These are phyloP conservation scores for Fusarium anguioides DNA, from an alignment of 2,329 filamentous ascomycete genomes.

Conservation along the genomic window DNA sequence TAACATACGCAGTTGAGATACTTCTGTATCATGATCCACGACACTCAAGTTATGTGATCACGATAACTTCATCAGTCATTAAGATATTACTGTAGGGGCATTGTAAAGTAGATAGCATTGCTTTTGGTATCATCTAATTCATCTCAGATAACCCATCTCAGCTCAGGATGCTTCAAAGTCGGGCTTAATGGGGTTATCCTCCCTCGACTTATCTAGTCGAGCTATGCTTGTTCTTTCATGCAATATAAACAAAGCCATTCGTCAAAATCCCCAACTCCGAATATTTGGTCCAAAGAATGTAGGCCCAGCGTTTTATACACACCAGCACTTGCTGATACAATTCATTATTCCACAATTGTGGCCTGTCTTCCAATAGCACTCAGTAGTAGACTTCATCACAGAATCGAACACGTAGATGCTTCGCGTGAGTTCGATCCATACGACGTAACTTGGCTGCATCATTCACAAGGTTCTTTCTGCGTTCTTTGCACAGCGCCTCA, in stretches of 20 bases:
- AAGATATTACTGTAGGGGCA: not conserved
- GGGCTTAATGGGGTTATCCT: not conserved
- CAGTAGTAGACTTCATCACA: not conserved
- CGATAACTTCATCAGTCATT: not conserved
- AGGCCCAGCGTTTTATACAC: not conserved
- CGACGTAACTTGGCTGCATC: constrained; percentile 15
- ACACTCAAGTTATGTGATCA: not conserved
- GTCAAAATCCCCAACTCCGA: constrained; percentile 8
- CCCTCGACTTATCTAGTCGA: not conserved
- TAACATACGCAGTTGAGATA: not conserved
- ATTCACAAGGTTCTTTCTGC: constrained; percentile 3
- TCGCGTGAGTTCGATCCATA: constrained; percentile 8
- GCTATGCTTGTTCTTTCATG: not conserved
- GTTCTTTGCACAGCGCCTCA: not conserved
- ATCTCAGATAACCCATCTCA: not conserved
- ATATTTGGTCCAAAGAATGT: not conserved
- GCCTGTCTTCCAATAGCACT: not conserved
- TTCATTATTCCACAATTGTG: not conserved
- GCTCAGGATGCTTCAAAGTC: not conserved
- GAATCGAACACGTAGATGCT: not conserved
- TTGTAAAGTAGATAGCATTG: not conserved
- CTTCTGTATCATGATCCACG: not conserved
- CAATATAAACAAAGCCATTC: not conserved
- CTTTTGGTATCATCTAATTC: not conserved
- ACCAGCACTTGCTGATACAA: not conserved